Base-by-base conservation (phyloP, 2,329 filamentous ascomycete genomes). In the Lasiodiplodia sp. region DNA sequence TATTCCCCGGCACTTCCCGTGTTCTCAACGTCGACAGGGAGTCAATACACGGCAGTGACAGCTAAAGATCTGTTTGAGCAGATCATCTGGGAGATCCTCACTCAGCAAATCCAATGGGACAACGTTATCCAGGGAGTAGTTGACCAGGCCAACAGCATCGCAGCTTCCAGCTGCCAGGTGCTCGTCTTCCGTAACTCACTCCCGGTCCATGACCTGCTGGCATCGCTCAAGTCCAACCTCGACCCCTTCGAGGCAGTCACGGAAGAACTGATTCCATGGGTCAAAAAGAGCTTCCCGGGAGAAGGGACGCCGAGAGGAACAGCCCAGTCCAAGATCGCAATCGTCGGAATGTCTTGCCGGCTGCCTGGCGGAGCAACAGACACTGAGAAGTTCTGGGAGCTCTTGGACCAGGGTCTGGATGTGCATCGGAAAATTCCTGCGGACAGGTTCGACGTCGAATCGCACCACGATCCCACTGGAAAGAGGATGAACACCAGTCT, bases 71-170 rank as follows among this genome's bases (percentile, higher is more conserved):
- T 52, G n/a, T 23, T 52, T 8, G 49, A 52, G 49, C 21, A 52
- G 12, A 23, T 52, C 2, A 14, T 52, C 23, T 11, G 23, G n/a
- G 49, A 52, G 21, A 25, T 52, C 21, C 5, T 52, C 1, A 52
- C n/a, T 2, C n/a, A 52, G 21, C 49, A n/a, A 23, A 23, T 52
- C 8, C 49, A 23, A 52, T 52, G 49, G 49, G 49, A 52, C 12
- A 52, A 23, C 12, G n/a, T 52, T 8, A 34, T 34, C 49, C 21
- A 23, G 23, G 49, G 21, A 52, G 49, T 23, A 3, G 21, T n/a
- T 86, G 2, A 66, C 78, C 0, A 79, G 84, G 38, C 75, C 78
- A 14, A 83, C 82, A 2, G 40, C 70, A 14, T 34, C 31, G 8
- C 31, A 10, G 31, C 31, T 34, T 34, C 31, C 8, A 34, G 31